Percentiles rank a stretch among this genome's conserved stretches.
Evolutionary conservation across 2,329 filamentous ascomycete species (phyloP).

Genomic region (Neocatenulostroma microsporum): DNA sequence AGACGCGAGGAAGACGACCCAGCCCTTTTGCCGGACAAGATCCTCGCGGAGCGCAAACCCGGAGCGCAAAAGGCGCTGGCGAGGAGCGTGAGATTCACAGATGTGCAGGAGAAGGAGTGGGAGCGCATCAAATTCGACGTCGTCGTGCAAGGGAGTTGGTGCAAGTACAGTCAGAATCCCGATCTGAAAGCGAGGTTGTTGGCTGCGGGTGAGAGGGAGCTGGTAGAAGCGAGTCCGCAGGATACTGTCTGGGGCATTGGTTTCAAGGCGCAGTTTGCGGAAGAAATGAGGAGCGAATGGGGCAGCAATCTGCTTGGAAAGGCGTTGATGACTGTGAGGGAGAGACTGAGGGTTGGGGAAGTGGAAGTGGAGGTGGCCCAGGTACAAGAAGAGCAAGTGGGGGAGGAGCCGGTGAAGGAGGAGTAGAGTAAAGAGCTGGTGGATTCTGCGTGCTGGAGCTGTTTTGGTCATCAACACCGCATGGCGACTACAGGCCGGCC

Average conservation of each 20-base stretch:
- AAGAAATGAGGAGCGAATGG: conserved; percentile 43
- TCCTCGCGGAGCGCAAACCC: background rate
- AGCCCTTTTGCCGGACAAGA: background rate
- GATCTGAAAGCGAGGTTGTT: conserved; percentile 8
- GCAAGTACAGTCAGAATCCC: conserved; percentile 12
- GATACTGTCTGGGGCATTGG: conserved; percentile 17
- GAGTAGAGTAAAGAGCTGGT: too few species aligned
- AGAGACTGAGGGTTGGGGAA: conserved; percentile 40
- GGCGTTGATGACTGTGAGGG: conserved; percentile 52
- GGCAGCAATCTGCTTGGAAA: conserved; percentile 58
- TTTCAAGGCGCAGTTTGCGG: conserved; percentile 25
- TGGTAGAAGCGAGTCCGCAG: conserved; percentile 13
- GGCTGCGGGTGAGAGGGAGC: conserved; percentile 10
- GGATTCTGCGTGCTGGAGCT: too few species aligned
- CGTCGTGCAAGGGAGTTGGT: conserved; percentile 10
- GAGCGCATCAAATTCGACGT: conserved; percentile 22
- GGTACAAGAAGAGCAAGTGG: too few species aligned
- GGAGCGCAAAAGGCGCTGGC: conserved; percentile 2
- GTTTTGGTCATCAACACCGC: too few species aligned
- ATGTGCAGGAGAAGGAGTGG: background rate
- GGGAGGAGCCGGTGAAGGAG: too few species aligned
- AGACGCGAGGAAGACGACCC: background rate
- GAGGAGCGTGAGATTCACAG: background rate
- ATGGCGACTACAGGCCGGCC: too few species aligned
- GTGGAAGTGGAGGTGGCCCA: conserved; percentile 4